phyloP scores from a whole-genome alignment of 345 rosid genomes.

The Kandelia obovata region DNA sequence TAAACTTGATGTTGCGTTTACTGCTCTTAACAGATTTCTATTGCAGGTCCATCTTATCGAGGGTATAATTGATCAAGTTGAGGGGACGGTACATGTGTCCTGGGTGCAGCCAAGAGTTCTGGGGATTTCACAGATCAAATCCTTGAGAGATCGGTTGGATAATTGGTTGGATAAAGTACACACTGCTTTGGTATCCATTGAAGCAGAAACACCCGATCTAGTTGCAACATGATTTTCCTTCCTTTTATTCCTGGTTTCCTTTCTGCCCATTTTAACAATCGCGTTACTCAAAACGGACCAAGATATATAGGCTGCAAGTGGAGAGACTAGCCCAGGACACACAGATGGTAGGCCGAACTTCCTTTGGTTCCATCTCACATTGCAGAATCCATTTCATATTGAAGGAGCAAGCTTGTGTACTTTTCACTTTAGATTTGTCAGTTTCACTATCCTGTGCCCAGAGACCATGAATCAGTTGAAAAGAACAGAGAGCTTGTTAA shows the following conservation, averaged over 20 bases:
- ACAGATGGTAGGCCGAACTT: constrained; percentile 1
- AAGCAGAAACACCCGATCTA: constrained; percentile 98
- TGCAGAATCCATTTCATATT: constrained; percentile 9
- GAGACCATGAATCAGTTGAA: neutral
- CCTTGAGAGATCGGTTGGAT: constrained; percentile 81
- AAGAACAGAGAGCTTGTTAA: neutral
- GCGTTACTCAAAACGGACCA: neutral
- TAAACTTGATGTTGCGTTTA: neutral
- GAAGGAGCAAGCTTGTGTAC: neutral
- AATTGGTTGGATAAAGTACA: constrained; percentile 83
- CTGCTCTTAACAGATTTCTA: neutral
- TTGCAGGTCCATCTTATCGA: constrained; percentile 93
- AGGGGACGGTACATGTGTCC: constrained; percentile 81
- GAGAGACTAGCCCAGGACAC: constrained; percentile 3
- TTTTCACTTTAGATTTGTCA: neutral
- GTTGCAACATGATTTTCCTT: constrained; percentile 53
- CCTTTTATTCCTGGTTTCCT: neutral
- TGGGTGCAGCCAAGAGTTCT: constrained; percentile 99
- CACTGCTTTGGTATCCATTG: constrained; percentile 73
- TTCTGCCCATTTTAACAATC: constrained; percentile 13
- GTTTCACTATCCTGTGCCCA: neutral
- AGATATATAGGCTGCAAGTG: neutral
- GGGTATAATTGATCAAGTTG: constrained; percentile 96
- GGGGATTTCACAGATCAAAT: constrained; percentile 87
- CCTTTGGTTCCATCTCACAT: constrained; percentile 3